Base-by-base conservation (phyloP, 441 rosid species). In the Hypseocharis bilobata region DNA sequence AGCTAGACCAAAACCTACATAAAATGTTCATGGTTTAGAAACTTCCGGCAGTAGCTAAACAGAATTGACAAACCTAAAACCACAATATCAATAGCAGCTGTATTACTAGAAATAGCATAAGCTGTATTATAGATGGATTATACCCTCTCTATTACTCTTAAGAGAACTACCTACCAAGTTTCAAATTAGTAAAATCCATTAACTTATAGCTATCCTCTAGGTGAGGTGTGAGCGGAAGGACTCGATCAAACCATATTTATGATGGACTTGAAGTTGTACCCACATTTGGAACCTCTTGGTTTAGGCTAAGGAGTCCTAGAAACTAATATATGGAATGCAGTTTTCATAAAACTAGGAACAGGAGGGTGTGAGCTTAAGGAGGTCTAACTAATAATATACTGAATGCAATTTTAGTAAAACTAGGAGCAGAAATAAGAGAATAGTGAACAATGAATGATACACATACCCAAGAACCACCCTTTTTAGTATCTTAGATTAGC, bases 1-100 rank as follows among this genome's bases (percentile, higher is more conserved):
- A 54, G 96, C 96, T 79, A 87, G 74, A 59, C 99, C 96, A 77
- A 91, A 91, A 70, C 96, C 98, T 92, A 57, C 11, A 71, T 27
- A 56, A 75, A 74, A 62, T 57, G 62, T 52, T 70, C 22, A 65
- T 11, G 6, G 47, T 63, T 14, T 22, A 36, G 58, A 51, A 63
- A 17, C 51, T 26, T 45, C 2, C 36, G n/a, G n/a, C n/a, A n/a
- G n/a, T n/a, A n/a, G n/a, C n/a, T n/a, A n/a, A 30, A 30, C 36
- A 30, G 2, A 30, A 6, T 2, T 30, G 36, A 30, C 6, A 30
- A 30, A 30, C 36, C n/a, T n/a, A n/a, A n/a, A n/a, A n/a, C n/a
- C n/a, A n/a, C n/a, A n/a, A n/a, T n/a, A n/a, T n/a, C n/a, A n/a
- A n/a, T n/a, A n/a, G n/a, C n/a, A n/a, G n/a, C n/a, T n/a, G n/a